These are phyloP conservation scores for Amauroascus verrucosus DNA, from an alignment of 2,329 filamentous ascomycete species.

Conservation along the genomic window DNA sequence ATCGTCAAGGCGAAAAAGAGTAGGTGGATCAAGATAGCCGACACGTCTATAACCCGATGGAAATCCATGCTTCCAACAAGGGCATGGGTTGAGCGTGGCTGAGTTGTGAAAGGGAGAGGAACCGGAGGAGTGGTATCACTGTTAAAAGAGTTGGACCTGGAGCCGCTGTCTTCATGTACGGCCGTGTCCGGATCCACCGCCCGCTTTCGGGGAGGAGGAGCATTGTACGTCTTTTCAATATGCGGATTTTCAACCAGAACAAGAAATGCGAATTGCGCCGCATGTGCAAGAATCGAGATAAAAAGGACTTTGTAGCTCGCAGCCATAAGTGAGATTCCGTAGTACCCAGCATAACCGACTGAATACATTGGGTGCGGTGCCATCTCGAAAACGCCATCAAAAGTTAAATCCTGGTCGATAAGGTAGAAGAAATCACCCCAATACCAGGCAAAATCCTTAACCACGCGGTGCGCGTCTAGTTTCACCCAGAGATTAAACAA, in stretches of 20 bases:
- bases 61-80: constrained; percentile 85
- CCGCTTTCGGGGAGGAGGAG: constrained; percentile 61
- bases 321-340: constrained; percentile 95
- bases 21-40: constrained; percentile 62
- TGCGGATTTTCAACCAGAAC: constrained; percentile 90
- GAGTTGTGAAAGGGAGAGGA: constrained; percentile 36
- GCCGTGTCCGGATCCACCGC: constrained; percentile 24
- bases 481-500: constrained; percentile 98
- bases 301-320: constrained; percentile 96
- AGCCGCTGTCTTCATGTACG: constrained; percentile 21
- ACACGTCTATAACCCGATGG: constrained; percentile 75
- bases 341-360: constrained; percentile 94
- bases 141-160: constrained; percentile 26
- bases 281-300: constrained; percentile 90
- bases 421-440: constrained; percentile 99
- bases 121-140: constrained; percentile 31
- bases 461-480: constrained; percentile 89
- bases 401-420: constrained; percentile 93
- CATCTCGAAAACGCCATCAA: constrained; percentile 98
- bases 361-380: constrained; percentile 98
- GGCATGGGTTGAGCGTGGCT: constrained; percentile 65
- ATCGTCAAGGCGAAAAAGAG: constrained; percentile 66
- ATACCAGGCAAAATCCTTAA: constrained; percentile 99
- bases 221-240: constrained; percentile 95
- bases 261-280: constrained; percentile 88